phyloP scores from a whole-genome alignment of 352 stramenopile species.

The Phytophthora pistaciae region DNA sequence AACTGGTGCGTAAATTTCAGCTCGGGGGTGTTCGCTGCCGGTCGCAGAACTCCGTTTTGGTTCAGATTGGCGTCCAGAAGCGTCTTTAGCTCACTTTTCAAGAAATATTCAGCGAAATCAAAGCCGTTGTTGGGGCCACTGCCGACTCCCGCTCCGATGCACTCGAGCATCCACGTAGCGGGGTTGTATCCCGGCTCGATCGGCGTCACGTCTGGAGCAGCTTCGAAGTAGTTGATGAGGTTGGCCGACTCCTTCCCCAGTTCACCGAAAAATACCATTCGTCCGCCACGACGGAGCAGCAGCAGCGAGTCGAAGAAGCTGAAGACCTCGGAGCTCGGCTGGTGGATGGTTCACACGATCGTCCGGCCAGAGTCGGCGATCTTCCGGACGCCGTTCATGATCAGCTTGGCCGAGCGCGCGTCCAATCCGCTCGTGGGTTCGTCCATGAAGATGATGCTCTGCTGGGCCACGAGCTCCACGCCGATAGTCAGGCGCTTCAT shows the following conservation, averaged over 20 bases:
- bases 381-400: slow-evolving; percentile 89
- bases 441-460: slow-evolving; percentile 87
- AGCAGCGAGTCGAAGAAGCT: slow-evolving; percentile 1
- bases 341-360: slow-evolving; percentile 94
- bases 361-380: slow-evolving; percentile 72
- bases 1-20: neutral
- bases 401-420: slow-evolving; percentile 78
- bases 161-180: neutral
- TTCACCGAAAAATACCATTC: neutral
- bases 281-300: neutral
- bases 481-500: slow-evolving; percentile 77
- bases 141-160: neutral
- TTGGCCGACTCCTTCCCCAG: neutral
- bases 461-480: slow-evolving; percentile 89
- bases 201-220: neutral
- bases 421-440: slow-evolving; percentile 90
- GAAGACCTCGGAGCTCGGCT: slow-evolving; percentile 60
- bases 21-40: neutral
- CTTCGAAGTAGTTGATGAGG: neutral
- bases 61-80: neutral
- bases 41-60: neutral
- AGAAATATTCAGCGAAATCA: neutral
- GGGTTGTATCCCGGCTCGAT: slow-evolving; percentile 1
- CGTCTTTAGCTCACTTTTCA: neutral
- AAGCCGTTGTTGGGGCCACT: neutral